phyloP scores from a whole-genome alignment of 75 land plant species.

The Gnetum montanum region DNA sequence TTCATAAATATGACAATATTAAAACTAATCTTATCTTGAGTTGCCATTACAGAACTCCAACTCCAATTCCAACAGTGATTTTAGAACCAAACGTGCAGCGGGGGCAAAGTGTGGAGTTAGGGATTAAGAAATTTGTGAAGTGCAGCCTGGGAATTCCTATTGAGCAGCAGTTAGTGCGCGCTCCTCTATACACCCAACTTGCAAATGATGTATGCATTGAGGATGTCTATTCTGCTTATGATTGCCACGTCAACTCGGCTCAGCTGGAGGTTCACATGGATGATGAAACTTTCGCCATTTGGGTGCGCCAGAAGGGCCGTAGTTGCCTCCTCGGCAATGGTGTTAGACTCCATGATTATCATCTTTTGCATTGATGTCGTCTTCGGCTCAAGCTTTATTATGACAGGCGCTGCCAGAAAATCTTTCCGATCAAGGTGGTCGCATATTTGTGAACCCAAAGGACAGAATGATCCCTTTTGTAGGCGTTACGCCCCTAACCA shows the following conservation, averaged over 20 bases:
- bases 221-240: conserved; percentile 30
- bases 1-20: no score
- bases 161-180: conserved; percentile 19
- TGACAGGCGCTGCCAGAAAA: conserved; percentile 28
- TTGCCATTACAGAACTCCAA: no score
- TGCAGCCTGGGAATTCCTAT: conserved; percentile 16
- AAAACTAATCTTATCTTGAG: no score
- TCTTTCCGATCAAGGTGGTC: conserved; percentile 28
- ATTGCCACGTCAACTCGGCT: conserved; percentile 26
- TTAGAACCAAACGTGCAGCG: no score
- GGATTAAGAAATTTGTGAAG: conserved; percentile 23
- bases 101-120: no score
- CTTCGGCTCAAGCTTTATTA: background rate
- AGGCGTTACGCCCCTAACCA: conserved; percentile 22
- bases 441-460: conserved; percentile 41
- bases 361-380: conserved; percentile 26
- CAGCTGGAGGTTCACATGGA: conserved; percentile 24
- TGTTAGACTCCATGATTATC: conserved; percentile 23
- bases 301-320: conserved; percentile 22
- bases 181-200: conserved; percentile 27
- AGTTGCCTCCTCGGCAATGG: conserved; percentile 18
- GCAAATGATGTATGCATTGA: conserved; percentile 23
- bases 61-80: no score
- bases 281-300: conserved; percentile 29
- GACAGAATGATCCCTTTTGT: conserved; percentile 33